A percentile compares a stretch with the other conserved stretches of the same genome.
phyloP scores from a whole-genome alignment of 257 asterid genomes.

The Prunella vulgaris region DNA sequence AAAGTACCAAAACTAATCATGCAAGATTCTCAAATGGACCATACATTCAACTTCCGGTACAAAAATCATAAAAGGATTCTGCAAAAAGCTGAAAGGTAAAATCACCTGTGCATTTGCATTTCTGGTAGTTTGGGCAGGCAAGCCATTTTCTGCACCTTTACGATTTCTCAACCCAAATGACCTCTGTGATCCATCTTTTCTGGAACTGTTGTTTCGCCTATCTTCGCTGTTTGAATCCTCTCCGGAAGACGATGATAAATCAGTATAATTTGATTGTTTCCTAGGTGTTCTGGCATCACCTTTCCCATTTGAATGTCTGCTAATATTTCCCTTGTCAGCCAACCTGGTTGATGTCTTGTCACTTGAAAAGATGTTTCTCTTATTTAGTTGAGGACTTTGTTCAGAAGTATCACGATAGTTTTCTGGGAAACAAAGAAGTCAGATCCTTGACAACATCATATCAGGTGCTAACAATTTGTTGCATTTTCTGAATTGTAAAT shows the following conservation, averaged over 20 bases:
- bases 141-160: constrained; percentile 28
- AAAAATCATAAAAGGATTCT: not conserved
- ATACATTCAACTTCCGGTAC: not conserved
- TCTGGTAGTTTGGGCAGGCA: constrained; percentile 31
- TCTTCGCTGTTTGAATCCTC: constrained; percentile 53
- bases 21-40: not conserved
- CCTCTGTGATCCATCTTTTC: constrained; percentile 33
- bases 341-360: constrained; percentile 36
- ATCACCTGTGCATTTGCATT: constrained; percentile 45
- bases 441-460: constrained; percentile 17
- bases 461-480: not conserved
- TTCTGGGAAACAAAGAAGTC: constrained; percentile 35
- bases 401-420: constrained; percentile 31
- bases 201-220: constrained; percentile 26
- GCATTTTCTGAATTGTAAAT: not conserved
- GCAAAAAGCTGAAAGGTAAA: not conserved
- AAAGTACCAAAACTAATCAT: not conserved
- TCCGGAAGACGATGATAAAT: constrained; percentile 39
- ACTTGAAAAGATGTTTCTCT: constrained; percentile 21
- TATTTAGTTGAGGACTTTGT: constrained; percentile 27
- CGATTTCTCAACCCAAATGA: constrained; percentile 30
- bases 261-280: constrained; percentile 33
- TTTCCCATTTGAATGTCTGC: constrained; percentile 33
- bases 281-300: constrained; percentile 32
- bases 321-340: constrained; percentile 30